These are phyloP conservation scores for Zizania latifolia DNA, from an alignment of 176 grass and related monocot genomes.

Conservation along the genomic window DNA sequence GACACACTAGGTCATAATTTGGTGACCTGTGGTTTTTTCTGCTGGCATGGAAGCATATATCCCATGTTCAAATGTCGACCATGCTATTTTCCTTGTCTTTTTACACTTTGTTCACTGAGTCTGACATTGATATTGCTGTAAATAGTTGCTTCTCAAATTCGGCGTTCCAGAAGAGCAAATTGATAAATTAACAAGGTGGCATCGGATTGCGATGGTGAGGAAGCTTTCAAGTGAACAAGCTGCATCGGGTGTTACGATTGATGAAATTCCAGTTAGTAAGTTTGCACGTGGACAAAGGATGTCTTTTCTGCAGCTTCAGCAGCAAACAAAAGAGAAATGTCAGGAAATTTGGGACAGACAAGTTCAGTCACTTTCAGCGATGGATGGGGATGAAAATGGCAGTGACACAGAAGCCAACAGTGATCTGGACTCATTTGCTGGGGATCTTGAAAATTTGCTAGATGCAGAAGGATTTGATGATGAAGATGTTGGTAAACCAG, in stretches of 20 bases:
- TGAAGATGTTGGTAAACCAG: conserved; percentile 59
- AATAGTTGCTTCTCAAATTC: conserved; percentile 90
- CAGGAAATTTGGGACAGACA: conserved; percentile 99
- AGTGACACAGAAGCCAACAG: conserved; percentile 80
- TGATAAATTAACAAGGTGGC: conserved; percentile 96
- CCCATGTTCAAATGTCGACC: background rate
- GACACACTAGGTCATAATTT: background rate
- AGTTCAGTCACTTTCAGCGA: conserved; percentile 79
- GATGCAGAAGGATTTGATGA: conserved; percentile 89
- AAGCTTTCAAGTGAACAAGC: conserved; percentile 98
- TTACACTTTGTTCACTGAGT: conserved; percentile 11
- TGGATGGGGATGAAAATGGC: conserved; percentile 66
- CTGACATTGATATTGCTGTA: conserved; percentile 11
- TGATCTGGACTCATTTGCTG: conserved; percentile 96
- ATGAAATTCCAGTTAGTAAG: conserved; percentile 83
- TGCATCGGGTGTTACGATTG: conserved; percentile 71
- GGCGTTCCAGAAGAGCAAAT: conserved; percentile 90
- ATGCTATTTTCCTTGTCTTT: background rate
- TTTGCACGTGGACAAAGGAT: conserved; percentile 97
- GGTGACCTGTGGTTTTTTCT: background rate
- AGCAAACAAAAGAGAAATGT: conserved; percentile 95
- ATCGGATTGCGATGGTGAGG: conserved; percentile 91
- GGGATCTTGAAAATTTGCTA: conserved; percentile 95
- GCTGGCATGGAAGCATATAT: background rate
- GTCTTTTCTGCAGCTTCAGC: conserved; percentile 95